These are phyloP conservation scores for Diutina sp. DNA, from an alignment of 1,139 yeast genomes.

Conservation along the genomic window DNA sequence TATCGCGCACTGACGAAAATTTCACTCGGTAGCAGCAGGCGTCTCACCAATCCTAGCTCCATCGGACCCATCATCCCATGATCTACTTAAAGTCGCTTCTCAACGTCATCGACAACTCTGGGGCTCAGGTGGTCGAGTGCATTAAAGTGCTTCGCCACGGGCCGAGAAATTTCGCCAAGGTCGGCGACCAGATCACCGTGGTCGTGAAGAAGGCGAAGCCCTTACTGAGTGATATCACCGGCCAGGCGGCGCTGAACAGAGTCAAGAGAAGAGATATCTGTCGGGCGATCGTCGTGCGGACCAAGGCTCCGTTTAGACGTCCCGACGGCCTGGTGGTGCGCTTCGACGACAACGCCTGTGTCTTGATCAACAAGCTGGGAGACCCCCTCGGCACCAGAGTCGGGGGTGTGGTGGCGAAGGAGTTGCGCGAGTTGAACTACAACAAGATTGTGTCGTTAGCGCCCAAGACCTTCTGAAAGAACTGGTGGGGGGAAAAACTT, in stretches of 20 bases:
- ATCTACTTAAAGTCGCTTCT: constrained; percentile 78
- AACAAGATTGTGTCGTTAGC: constrained; percentile 87
- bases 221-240: constrained; percentile 44
- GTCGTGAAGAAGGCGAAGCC: constrained; percentile 92
- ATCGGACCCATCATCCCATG: constrained; percentile 26
- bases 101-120: constrained; percentile 88
- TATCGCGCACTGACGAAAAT: neutral
- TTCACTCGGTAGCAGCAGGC: neutral
- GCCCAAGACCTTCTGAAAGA: constrained; percentile 56
- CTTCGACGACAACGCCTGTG: constrained; percentile 97
- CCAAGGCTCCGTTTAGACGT: constrained; percentile 76
- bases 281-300: constrained; percentile 91
- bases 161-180: constrained; percentile 69
- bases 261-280: constrained; percentile 93
- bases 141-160: constrained; percentile 87
- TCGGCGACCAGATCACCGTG: constrained; percentile 89
- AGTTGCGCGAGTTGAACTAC: constrained; percentile 71
- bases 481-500: neutral
- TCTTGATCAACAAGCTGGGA: constrained; percentile 77
- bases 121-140: constrained; percentile 92
- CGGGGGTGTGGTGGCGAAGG: constrained; percentile 84
- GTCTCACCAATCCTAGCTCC: neutral
- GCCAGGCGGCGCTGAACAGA: constrained; percentile 61
- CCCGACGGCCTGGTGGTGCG: constrained; percentile 78
- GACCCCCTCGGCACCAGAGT: constrained; percentile 96